Evolutionary conservation across 768 basidiomycete species (phyloP), one percentile per base, ranked within the genome.

Genomic region (Russula abietina): DNA sequence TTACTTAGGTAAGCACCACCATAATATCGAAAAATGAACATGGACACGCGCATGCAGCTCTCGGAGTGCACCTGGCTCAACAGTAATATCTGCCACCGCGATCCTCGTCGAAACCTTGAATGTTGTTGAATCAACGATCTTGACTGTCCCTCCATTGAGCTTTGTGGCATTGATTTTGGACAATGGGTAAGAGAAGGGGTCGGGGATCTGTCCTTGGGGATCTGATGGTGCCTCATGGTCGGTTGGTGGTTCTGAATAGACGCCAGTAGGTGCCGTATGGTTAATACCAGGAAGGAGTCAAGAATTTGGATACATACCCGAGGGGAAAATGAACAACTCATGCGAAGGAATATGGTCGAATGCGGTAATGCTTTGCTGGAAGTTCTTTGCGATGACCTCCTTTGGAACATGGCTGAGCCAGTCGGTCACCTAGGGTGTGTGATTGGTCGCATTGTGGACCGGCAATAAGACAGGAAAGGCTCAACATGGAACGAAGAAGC

Each of bases 1-100:
- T n/a, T n/a, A n/a, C n/a, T n/a, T n/a, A 58, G 46, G 32, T 54
- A 17, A 33, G 22, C n/a, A 67, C 52, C 11, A 32, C 12, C 5
- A n/a, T 10, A 19, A 22, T 51, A 2, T 10, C 16, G 4, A 28
- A 16, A 24, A 16, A 24, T 50, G 24, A 12, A 26, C 16, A 48
- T 33, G 1, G 22, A 19, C 30, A 66, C 79, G 62, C 69, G 82
- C 83, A 68, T 86, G 84, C 62, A 85, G 76, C 67, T 84, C 84
- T 77, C 83, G 74, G 67, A 84, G 80, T 50, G 78, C 82, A 49
- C 83, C 83, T 12, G 82, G 81, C 54, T 81, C 77, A 19, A 86
- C 79, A 14, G 78, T 81, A 11, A 86, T 79, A 70, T 84, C 82
- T 19, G 82, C 84, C 3, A 77, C 81, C 14, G 81, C 76, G 52